A percentile compares a stretch with the other conserved stretches of the same genome.
Conservation (phyloP, 2,329 filamentous ascomycete genomes). For the Penicillium sp. region DNA sequence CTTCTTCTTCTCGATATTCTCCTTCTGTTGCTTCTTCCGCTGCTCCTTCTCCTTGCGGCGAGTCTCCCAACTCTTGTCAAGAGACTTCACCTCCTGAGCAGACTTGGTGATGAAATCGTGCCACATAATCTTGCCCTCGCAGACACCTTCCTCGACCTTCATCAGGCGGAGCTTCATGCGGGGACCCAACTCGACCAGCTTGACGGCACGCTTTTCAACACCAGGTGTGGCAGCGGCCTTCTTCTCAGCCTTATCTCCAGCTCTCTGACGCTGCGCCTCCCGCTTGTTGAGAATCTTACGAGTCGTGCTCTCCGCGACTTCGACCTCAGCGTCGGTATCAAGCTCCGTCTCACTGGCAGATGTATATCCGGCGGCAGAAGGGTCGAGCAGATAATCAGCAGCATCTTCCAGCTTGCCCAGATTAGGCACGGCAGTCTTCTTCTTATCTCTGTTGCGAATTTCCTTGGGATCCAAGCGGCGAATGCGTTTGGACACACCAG, state of each 20-base stretch:
- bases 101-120: slow-evolving; percentile 92
- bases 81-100: slow-evolving; percentile 70
- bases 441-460: slow-evolving; percentile 68
- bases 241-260: slow-evolving; percentile 48
- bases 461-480: slow-evolving; percentile 83
- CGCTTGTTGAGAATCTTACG: slow-evolving; percentile 57
- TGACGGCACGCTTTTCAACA: slow-evolving; percentile 85
- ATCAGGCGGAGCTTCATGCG: slow-evolving; percentile 85
- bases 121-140: slow-evolving; percentile 91
- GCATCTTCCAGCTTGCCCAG: slow-evolving; percentile 90
- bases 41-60: slow-evolving; percentile 84
- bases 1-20: slow-evolving; percentile 86
- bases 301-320: slow-evolving; percentile 65
- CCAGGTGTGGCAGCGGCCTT: slow-evolving; percentile 43
- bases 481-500: slow-evolving; percentile 81
- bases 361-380: slow-evolving; percentile 77
- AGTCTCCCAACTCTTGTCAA: slow-evolving; percentile 84
- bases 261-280: slow-evolving; percentile 51
- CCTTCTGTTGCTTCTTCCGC: slow-evolving; percentile 78
- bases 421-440: slow-evolving; percentile 75
- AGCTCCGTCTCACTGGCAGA: slow-evolving; percentile 90
- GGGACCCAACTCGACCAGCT: slow-evolving; percentile 88
- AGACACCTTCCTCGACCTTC: slow-evolving; percentile 95
- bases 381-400: slow-evolving; percentile 88
- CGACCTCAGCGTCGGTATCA: slow-evolving; percentile 94